Percentiles rank a stretch among this genome's conserved stretches.
phyloP scores from a whole-genome alignment of 2,329 filamentous ascomycete genomes.

The Ophiostoma australiae region DNA sequence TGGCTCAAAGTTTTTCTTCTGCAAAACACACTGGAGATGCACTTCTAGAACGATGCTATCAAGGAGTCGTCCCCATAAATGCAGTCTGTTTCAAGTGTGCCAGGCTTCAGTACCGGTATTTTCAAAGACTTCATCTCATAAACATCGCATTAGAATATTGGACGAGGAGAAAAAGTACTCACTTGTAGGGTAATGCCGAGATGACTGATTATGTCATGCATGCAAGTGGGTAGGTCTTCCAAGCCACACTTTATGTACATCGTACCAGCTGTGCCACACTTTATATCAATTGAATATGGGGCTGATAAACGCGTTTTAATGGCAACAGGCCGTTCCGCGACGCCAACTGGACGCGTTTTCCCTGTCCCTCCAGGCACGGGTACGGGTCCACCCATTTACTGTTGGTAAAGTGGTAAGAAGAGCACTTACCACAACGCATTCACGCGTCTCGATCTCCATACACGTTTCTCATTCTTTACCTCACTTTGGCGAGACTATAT shows the following conservation, averaged over 20 bases:
- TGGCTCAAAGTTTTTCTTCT: background rate
- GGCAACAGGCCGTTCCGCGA: constrained; percentile 12
- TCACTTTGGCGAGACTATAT: background rate
- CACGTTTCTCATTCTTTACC: constrained; percentile 5
- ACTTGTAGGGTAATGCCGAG: background rate
- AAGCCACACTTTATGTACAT: background rate
- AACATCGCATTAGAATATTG: background rate
- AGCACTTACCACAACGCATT: background rate
- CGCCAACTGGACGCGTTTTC: constrained; percentile 23
- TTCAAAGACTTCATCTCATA: background rate
- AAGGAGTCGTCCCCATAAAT: background rate
- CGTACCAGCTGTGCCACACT: constrained; percentile 8
- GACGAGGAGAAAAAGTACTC: background rate
- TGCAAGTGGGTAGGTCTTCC: background rate
- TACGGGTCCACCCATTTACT: constrained; percentile 15
- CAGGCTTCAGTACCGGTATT: background rate
- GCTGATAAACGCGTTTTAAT: constrained; percentile 3
- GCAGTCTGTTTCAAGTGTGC: background rate
- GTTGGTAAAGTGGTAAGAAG: background rate
- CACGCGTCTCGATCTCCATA: constrained; percentile 3
- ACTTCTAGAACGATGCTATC: background rate
- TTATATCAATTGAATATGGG: background rate
- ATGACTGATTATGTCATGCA: background rate
- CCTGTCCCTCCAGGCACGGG: constrained; percentile 13
- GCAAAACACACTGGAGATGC: background rate